A percentile compares a stretch with the other conserved stretches of the same genome.
Conservation (phyloP, 1,139 yeast genomes). For the Protomyces macrosporus region DNA sequence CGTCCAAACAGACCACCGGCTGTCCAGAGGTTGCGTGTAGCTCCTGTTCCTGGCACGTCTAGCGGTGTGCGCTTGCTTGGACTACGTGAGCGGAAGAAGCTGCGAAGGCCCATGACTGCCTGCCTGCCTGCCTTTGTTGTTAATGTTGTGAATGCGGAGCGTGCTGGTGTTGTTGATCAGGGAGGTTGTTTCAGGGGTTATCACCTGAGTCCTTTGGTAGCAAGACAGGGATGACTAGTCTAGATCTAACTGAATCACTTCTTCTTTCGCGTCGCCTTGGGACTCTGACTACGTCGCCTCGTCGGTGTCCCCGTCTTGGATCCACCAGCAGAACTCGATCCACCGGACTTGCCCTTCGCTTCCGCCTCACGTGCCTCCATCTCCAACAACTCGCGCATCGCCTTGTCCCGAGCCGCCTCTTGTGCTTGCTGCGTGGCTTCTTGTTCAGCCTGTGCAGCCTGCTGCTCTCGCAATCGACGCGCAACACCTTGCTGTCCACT, state of each 20-base stretch:
- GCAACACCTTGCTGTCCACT: neutral
- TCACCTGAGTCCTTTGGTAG: neutral
- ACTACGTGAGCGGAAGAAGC: too few species aligned
- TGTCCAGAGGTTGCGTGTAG: neutral
- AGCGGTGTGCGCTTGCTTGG: too few species aligned
- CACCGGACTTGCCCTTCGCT: neutral
- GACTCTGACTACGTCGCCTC: neutral
- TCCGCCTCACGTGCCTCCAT: slow-evolving; percentile 10
- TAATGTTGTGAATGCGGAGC: too few species aligned
- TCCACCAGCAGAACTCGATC: too few species aligned
- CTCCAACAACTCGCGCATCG: slow-evolving; percentile 11
- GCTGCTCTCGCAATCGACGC: neutral
- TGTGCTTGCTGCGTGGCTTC: neutral
- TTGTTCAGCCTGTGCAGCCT: neutral
- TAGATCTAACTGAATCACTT: neutral
- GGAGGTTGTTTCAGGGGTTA: too few species aligned
- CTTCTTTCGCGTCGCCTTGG: neutral
- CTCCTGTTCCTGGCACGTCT: too few species aligned
- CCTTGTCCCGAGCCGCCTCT: slow-evolving; percentile 12
- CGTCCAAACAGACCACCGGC: neutral
- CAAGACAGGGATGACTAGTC: neutral
- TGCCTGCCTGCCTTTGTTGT: too few species aligned
- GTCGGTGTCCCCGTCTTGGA: neutral
- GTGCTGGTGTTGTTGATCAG: too few species aligned
- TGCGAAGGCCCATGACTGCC: too few species aligned